A percentile compares a stretch with the other conserved stretches of the same genome.
Evolutionary conservation across 768 basidiomycete species (phyloP).

Genomic region (Cyathus striatus): DNA sequence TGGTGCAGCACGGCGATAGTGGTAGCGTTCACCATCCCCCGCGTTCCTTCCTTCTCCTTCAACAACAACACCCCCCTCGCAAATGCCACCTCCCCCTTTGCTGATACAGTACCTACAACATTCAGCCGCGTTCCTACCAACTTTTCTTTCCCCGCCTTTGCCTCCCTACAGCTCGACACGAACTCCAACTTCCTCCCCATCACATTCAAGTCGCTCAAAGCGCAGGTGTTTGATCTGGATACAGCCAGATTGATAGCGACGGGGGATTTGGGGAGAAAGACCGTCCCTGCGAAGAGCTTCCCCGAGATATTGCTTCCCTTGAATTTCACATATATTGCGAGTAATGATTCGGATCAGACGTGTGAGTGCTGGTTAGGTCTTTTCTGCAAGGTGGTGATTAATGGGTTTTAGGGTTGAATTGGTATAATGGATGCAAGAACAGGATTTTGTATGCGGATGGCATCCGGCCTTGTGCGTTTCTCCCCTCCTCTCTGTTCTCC

Average conservation of each 20-base stretch:
- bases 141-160: constrained; percentile 80
- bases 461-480: constrained; percentile 54
- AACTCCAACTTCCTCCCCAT: constrained; percentile 71
- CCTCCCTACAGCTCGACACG: constrained; percentile 76
- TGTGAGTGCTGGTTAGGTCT: constrained; percentile 46
- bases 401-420: constrained; percentile 51
- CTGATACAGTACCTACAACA: constrained; percentile 44
- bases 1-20: constrained; percentile 54
- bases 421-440: constrained; percentile 78
- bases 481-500: neutral
- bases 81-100: constrained; percentile 55
- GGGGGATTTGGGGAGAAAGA: constrained; percentile 55
- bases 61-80: constrained; percentile 51
- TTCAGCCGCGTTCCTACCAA: constrained; percentile 83
- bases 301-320: constrained; percentile 69
- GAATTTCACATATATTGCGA: constrained; percentile 77
- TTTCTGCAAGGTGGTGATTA: neutral
- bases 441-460: constrained; percentile 38
- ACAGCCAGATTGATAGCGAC: constrained; percentile 61
- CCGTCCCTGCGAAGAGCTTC: constrained; percentile 62
- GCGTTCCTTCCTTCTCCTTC: constrained; percentile 71
- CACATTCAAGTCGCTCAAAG: constrained; percentile 62
- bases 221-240: constrained; percentile 63
- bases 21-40: constrained; percentile 77
- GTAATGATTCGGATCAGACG: constrained; percentile 78